Conservation (phyloP, 169 alveolate genomes). For the Plasmodium coatneyi region DNA sequence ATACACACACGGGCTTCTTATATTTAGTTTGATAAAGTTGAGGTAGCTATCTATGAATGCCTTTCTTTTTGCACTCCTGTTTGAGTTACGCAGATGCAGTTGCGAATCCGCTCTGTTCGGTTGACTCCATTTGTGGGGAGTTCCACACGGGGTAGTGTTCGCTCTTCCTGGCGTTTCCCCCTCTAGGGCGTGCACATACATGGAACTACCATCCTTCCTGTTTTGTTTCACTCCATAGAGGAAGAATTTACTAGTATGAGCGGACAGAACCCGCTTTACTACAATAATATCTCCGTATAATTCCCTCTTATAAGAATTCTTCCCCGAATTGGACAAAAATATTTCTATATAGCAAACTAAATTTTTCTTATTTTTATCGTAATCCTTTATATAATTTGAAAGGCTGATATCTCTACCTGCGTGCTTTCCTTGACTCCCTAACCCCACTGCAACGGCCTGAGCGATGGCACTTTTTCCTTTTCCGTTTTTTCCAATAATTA, state of each 20-base stretch:
- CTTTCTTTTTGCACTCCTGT: conserved; percentile 74
- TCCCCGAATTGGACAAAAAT: conserved; percentile 59
- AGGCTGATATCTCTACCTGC: conserved; percentile 83
- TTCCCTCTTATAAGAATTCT: conserved; percentile 49
- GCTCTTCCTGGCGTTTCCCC: not conserved
- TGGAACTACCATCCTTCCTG: not conserved
- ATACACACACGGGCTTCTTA: conserved; percentile 83
- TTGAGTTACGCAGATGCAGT: not conserved
- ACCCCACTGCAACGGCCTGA: conserved; percentile 85
- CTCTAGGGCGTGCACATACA: not conserved
- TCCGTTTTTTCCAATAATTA: conserved; percentile 87
- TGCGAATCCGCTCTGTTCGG: not conserved
- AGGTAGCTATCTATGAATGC: conserved; percentile 52
- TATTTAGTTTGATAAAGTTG: conserved; percentile 52
- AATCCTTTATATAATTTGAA: conserved; percentile 83
- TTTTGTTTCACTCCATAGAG: conserved; percentile 40
- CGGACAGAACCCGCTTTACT: conserved; percentile 27
- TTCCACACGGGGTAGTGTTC: not conserved
- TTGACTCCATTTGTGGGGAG: not conserved
- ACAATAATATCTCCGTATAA: conserved; percentile 46
- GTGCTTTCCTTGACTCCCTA: conserved; percentile 84
- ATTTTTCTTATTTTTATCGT: conserved; percentile 82
- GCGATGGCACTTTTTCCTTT: conserved; percentile 88
- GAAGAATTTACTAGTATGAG: conserved; percentile 54
- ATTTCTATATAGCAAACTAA: conserved; percentile 2